Evolutionary conservation across 345 rosid genomes (phyloP), one percentile per base, ranked within the genome.

Genomic region (Abelmoschus esculentus): DNA sequence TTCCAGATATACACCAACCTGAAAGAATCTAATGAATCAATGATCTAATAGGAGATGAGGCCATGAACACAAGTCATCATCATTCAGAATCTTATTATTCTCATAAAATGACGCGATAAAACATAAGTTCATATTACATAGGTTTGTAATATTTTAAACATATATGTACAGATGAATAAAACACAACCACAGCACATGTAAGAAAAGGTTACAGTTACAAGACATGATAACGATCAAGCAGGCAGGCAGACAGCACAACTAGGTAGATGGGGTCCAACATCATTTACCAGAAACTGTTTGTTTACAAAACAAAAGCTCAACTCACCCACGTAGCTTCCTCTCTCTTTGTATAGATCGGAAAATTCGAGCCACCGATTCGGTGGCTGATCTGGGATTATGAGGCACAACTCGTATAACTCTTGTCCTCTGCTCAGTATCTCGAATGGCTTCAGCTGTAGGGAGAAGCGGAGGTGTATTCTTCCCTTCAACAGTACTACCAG

Each of bases 291-390:
- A 58, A 14, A 36, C 15, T 31, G 46, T 12, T 14, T 70, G 61
- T 49, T 26, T 31, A 34, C 5, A 34, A 34, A 34, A 34, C 38
- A 34, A 4, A 34, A 34, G 60, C 80, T 81, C 83, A 60, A 69
- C 44, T 19, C 83, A 70, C 61, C 83, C 83, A 0, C 75, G 4
- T 17, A 78, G 86, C 78, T 84, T 82, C 79, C 97, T 87, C 80
- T 87, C 96, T 76, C 85, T 83, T 79, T 93, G 98, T 81, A 93
- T 91, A 0, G 92, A 93, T 74, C 66, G 86, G 81, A 93, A 93
- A 74, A 93, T 93, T 34, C 98, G 82, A 18, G 91, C 96, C 2
- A 80, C 98, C 1, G 96, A 89, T 72, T 83, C 98, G 7, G 90
- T 88, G 6, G 98, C 95, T 2, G 89, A 80, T 74, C 87, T 85